Base-by-base conservation (phyloP, 441 rosid species). In the Euphorbia corollata region DNA sequence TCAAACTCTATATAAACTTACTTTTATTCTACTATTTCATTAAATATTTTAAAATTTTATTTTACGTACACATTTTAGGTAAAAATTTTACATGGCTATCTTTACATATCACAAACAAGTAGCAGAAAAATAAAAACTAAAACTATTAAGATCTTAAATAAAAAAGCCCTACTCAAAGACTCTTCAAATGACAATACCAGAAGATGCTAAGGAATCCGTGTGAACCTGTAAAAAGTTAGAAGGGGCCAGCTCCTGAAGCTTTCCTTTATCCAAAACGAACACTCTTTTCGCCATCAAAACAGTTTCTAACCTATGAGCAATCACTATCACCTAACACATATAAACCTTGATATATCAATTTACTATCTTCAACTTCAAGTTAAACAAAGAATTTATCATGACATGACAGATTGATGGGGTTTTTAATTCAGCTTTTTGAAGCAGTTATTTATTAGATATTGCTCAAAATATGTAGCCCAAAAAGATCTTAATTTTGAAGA, bases 301-400 rank as follows among this genome's bases (percentile, higher is more conserved):
- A 32, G 97, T 92, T 73, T 92, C 98, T 77, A 87, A 75, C 65
- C 92, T 86, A 79, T 92, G 98, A 45, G 98, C 94, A 59, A 92
- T 88, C 64, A 90, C 87, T 59, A 90, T 71, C 27, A 90, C 93
- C 98, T 90, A 68, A 48, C 63, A 51, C 16, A 53, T 27, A 58
- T 50, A 72, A 47, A 64, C 55, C 43, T 15, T 5, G 69, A 10
- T 22, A 36, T 15, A 32, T 19, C 4, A 45, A 9, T 45, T 45
- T 45, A 45, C 50, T 45, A 45, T 45, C 50, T 45, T 45, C 50
- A 45, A 45, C 43, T 56, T 68, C 13, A 36, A 67, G 36, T 7
- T 13, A 23, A 13, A 20, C 23, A 54, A 54, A 53, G 20, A 53
- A 53, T 41, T 41, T 41, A 1, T 41, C 41, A 38, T 38, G 41